Conservation (phyloP, 2,329 filamentous ascomycete genomes). For the Cytospora mali region DNA sequence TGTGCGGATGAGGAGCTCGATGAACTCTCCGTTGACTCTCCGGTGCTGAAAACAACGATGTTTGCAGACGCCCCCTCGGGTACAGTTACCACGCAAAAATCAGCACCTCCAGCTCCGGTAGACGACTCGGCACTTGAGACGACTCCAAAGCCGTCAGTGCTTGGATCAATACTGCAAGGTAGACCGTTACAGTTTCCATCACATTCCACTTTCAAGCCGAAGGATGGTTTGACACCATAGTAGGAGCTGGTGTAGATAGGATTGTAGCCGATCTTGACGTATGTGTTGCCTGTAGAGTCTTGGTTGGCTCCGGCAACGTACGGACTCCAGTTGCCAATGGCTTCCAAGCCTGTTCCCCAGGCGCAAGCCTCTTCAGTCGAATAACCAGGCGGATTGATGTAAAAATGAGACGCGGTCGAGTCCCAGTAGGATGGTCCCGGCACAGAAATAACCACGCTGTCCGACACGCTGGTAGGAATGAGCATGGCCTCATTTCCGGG, state of each 20-base stretch:
- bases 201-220: constrained; percentile 72
- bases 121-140: constrained; percentile 59
- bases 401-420: constrained; percentile 75
- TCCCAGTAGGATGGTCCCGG: constrained; percentile 73
- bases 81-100: constrained; percentile 78
- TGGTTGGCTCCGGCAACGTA: constrained; percentile 79
- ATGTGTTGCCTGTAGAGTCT: constrained; percentile 65
- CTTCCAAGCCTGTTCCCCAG: constrained; percentile 66
- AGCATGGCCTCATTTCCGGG: constrained; percentile 82
- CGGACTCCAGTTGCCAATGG: constrained; percentile 75
- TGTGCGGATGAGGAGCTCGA: constrained; percentile 30
- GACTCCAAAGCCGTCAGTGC: constrained; percentile 55
- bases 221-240: constrained; percentile 61
- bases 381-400: constrained; percentile 75
- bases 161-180: constrained; percentile 73
- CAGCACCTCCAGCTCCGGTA: constrained; percentile 66
- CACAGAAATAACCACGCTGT: constrained; percentile 65
- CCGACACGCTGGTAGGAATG: constrained; percentile 71
- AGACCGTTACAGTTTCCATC: constrained; percentile 68
- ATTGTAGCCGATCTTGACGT: constrained; percentile 76
- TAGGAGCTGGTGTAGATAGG: constrained; percentile 69
- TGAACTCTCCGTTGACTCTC: constrained; percentile 41
- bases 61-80: constrained; percentile 66
- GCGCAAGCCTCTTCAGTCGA: constrained; percentile 63
- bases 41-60: constrained; percentile 62